phyloP scores from a whole-genome alignment of 1,284 basidiomycete species.

The Porphyrellus sp. region DNA sequence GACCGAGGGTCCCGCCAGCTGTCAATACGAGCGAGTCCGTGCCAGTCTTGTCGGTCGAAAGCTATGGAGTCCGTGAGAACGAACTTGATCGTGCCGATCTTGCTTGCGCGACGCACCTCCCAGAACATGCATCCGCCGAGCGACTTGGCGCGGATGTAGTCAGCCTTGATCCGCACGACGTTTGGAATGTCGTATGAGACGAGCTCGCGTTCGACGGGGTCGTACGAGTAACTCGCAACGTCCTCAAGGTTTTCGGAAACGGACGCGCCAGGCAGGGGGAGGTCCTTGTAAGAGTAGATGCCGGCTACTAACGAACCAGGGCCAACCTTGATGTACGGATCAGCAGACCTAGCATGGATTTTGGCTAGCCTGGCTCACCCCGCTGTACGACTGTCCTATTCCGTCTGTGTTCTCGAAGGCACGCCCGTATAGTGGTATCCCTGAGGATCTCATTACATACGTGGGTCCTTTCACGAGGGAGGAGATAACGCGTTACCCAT shows the following conservation, averaged over 20 bases:
- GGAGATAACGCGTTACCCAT: conserved; percentile 56
- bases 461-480: background rate
- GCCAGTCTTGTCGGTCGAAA: conserved; percentile 63
- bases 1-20: conserved; percentile 46
- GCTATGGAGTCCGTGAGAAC: conserved; percentile 29
- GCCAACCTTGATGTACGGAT: conserved; percentile 53
- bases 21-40: conserved; percentile 54
- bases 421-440: conserved; percentile 83
- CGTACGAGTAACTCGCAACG: conserved; percentile 79
- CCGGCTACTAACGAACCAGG: conserved; percentile 47
- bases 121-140: conserved; percentile 82
- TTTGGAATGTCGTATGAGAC: conserved; percentile 83
- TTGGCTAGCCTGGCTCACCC: conserved; percentile 41
- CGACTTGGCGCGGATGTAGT: conserved; percentile 65
- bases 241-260: conserved; percentile 71
- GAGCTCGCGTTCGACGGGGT: conserved; percentile 56
- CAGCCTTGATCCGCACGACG: conserved; percentile 70
- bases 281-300: conserved; percentile 68
- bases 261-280: conserved; percentile 64
- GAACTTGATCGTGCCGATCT: background rate
- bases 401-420: conserved; percentile 80
- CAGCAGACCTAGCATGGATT: background rate
- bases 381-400: conserved; percentile 70
- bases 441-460: conserved; percentile 32
- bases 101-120: conserved; percentile 49